Conservation (phyloP, 2,329 filamentous ascomycete genomes). For the Ascomycota sp. region DNA sequence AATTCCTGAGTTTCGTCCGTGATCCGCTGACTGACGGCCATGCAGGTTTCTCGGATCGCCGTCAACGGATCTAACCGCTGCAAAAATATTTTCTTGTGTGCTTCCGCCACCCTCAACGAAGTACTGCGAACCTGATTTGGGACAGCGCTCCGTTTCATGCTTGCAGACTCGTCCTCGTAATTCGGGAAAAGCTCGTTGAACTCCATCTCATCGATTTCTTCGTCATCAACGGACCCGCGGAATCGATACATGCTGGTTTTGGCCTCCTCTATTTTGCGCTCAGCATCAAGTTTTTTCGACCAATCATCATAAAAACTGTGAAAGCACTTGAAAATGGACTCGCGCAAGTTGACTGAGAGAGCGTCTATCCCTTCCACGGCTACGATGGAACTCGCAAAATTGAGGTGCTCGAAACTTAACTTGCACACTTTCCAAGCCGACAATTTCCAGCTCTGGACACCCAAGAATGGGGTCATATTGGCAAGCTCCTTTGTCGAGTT, state of each 20-base stretch:
- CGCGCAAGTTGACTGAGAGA: conserved; percentile 22
- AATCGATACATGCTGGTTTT: conserved; percentile 69
- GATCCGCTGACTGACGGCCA: conserved; percentile 20
- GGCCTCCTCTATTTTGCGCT: conserved; percentile 53
- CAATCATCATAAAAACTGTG: conserved; percentile 60
- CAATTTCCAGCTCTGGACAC: conserved; percentile 18
- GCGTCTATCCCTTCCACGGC: conserved; percentile 25
- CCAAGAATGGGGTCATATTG: conserved; percentile 32
- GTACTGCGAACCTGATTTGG: conserved; percentile 27
- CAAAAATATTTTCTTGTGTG: conserved; percentile 36
- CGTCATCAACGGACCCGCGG: conserved; percentile 54
- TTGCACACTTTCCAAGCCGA: conserved; percentile 5
- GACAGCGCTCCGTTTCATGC: conserved; percentile 9
- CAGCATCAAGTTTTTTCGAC: conserved; percentile 54
- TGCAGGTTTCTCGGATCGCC: conserved; percentile 24
- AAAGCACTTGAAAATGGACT: conserved; percentile 44
- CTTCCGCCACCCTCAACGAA: conserved; percentile 38
- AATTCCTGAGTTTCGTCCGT: conserved; percentile 9
- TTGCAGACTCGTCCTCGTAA: conserved; percentile 29
- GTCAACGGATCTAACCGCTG: conserved; percentile 17
- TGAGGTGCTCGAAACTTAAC: conserved; percentile 23
- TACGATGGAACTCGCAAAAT: conserved; percentile 12
- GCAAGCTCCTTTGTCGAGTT: conserved; percentile 17
- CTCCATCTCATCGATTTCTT: conserved; percentile 52
- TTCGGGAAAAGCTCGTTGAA: conserved; percentile 67